Evolutionary conservation across 371 early-diverging fungal genomes (phyloP), one percentile per base, ranked within the genome.

Genomic region (Parasitella parasitica): DNA sequence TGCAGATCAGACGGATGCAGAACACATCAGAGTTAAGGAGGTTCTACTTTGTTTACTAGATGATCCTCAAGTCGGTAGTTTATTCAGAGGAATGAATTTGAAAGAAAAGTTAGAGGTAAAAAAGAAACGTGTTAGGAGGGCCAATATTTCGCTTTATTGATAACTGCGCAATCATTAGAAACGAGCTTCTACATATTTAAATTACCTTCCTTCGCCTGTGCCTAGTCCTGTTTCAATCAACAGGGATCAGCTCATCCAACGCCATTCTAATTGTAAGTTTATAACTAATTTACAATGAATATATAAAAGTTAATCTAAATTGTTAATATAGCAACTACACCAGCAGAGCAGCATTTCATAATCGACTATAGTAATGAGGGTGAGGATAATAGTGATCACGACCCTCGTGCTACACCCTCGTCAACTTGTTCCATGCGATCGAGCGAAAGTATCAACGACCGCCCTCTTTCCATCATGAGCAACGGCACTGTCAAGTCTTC

Each of bases 11-110:
- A 70, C 78, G 39, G 71, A 71, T 39, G 72, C 76, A 20, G 82
- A 84, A 26, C 70, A 79, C 61, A 78, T 85, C n/a, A 78, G 82
- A 26, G 71, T 80, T 51, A 80, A 78, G 43, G 85, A 86, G 64
- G 81, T 86, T 11, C 75, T 78, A 57, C 55, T 71, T 7, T 69
- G 81, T 8, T 57, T 86, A 20, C 55, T 71, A 15, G 83, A 83
- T 36, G 87, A 86, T 54, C 62, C 75, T n/a, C 81, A 85, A 63
- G 75, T 81, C 12, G 77, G 70, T 51, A 53, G 59, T 16, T 59
- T 77, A 30, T 86, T 86, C 59, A 64, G 71, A 36, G 70, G 75
- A 24, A 82, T 84, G 81, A 66, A 59, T 3, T 32, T 76, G 27
- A 71, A 71, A 36, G 71, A 66, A 9, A 65, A 60, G 18, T 52